Percentiles rank a stretch among this genome's conserved stretches.
phyloP scores from a whole-genome alignment of 257 asterid genomes.

The Solanum appendiculatum region DNA sequence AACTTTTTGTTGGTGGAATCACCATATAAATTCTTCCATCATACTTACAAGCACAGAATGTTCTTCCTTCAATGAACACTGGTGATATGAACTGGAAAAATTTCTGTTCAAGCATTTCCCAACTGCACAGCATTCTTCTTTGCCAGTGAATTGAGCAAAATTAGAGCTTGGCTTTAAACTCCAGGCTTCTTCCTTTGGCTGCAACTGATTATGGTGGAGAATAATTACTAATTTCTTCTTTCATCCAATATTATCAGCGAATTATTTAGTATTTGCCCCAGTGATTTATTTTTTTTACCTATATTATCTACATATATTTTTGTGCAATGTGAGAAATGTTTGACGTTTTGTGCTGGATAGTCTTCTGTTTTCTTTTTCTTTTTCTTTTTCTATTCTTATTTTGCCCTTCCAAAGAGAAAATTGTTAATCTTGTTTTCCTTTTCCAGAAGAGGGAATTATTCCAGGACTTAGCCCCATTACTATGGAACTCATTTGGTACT shows the following conservation, averaged over 20 bases:
- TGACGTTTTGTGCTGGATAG: not conserved
- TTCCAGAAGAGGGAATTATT: slow-evolving; percentile 77
- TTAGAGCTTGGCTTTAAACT: not conserved
- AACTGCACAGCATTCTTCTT: not conserved
- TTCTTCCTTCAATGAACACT: not conserved
- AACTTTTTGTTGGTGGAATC: not conserved
- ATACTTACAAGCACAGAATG: not conserved
- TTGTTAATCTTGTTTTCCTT: slow-evolving; percentile 1
- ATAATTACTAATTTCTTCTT: not conserved
- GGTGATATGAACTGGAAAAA: not conserved
- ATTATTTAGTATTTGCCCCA: not conserved
- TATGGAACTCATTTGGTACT: slow-evolving; percentile 92
- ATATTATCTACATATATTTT: not conserved
- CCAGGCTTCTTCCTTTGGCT: not conserved
- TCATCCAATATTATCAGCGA: not conserved
- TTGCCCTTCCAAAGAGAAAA: not conserved
- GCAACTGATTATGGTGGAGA: not conserved
- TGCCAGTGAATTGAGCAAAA: not conserved
- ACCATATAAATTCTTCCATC: not conserved
- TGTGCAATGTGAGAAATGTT: not conserved
- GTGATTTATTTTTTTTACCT: not conserved
- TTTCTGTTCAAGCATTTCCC: not conserved
- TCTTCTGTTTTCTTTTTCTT: not conserved
- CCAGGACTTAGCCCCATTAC: slow-evolving; percentile 88
- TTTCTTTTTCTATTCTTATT: not conserved